Conservation (phyloP, 441 rosid species). For the Populus hybrid region DNA sequence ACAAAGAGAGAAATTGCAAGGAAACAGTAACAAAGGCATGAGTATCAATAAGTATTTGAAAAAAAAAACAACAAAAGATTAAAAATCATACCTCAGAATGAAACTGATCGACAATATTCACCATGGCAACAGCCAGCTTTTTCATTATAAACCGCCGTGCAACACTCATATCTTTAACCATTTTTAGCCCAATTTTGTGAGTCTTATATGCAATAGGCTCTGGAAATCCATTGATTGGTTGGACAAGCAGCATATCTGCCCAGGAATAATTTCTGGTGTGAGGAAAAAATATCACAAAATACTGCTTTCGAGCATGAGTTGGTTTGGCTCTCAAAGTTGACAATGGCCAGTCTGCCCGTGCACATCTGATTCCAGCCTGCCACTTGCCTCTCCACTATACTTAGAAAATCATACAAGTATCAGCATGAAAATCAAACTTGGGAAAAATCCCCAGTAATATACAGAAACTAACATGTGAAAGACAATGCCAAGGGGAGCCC, state of each 20-base stretch:
- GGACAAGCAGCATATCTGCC: slow-evolving; percentile 92
- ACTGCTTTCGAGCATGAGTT: slow-evolving; percentile 88
- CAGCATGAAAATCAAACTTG: slow-evolving; percentile 20
- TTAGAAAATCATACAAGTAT: slow-evolving; percentile 28
- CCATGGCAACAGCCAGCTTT: slow-evolving; percentile 84
- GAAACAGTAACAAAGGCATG: background rate
- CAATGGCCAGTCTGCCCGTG: slow-evolving; percentile 91
- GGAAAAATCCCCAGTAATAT: background rate
- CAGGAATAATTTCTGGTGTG: slow-evolving; percentile 96
- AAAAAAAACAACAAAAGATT: slow-evolving; percentile 1
- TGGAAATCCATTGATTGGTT: slow-evolving; percentile 72
- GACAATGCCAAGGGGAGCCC: background rate
- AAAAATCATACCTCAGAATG: slow-evolving; percentile 60
- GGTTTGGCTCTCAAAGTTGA: slow-evolving; percentile 88
- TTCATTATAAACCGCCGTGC: slow-evolving; percentile 84
- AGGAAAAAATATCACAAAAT: slow-evolving; percentile 88
- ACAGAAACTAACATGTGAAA: background rate
- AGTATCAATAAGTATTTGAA: background rate
- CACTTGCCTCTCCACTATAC: slow-evolving; percentile 98
- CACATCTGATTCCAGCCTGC: slow-evolving; percentile 96
- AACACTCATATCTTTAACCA: slow-evolving; percentile 82
- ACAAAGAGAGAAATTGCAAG: slow-evolving; percentile 13
- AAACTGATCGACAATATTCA: slow-evolving; percentile 85
- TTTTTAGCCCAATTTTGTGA: slow-evolving; percentile 67
- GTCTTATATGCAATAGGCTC: slow-evolving; percentile 85